A percentile compares a stretch with the other conserved stretches of the same genome.
These are phyloP conservation scores for Prototheca wickerhamii DNA, from an alignment of 163 green algal species.

Conservation along the genomic window DNA sequence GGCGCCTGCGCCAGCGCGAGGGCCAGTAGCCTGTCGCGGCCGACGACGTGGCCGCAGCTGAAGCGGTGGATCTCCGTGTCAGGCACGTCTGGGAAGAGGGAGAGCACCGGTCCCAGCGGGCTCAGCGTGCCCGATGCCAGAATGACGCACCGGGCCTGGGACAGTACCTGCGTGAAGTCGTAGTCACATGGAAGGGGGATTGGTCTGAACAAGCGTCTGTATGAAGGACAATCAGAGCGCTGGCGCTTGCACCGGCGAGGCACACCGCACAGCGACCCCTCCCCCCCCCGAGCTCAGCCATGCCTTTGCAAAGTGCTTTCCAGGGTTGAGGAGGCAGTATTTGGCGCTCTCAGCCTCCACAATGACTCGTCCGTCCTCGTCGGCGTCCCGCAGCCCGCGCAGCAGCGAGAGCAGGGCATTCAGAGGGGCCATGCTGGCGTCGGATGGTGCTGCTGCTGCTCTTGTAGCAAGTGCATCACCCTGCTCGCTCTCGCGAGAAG, in stretches of 20 bases:
- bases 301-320: conserved; percentile 64
- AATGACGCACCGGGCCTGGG: conserved; percentile 66
- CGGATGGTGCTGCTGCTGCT: background rate
- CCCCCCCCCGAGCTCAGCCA: background rate
- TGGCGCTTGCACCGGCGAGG: background rate
- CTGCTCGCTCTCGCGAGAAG: too few relatives aligned
- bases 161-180: conserved; percentile 35
- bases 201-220: background rate
- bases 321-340: conserved; percentile 65
- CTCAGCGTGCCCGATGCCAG: conserved; percentile 89
- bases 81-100: conserved; percentile 65
- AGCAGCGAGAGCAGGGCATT: conserved; percentile 68
- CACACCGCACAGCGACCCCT: background rate
- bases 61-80: conserved; percentile 48
- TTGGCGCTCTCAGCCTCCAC: conserved; percentile 33
- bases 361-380: conserved; percentile 82
- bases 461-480: background rate
- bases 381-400: conserved; percentile 59
- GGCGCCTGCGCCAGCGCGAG: conserved; percentile 68
- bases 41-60: conserved; percentile 87
- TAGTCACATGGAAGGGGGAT: background rate
- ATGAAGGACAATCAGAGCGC: background rate
- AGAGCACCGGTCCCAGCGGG: conserved; percentile 51
- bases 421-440: conserved; percentile 25
- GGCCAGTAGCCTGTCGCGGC: conserved; percentile 44